Evolutionary conservation across 2,329 filamentous ascomycete species (phyloP), one percentile per base, ranked within the genome.

Genomic region (Proliferodiscus dingleyae): DNA sequence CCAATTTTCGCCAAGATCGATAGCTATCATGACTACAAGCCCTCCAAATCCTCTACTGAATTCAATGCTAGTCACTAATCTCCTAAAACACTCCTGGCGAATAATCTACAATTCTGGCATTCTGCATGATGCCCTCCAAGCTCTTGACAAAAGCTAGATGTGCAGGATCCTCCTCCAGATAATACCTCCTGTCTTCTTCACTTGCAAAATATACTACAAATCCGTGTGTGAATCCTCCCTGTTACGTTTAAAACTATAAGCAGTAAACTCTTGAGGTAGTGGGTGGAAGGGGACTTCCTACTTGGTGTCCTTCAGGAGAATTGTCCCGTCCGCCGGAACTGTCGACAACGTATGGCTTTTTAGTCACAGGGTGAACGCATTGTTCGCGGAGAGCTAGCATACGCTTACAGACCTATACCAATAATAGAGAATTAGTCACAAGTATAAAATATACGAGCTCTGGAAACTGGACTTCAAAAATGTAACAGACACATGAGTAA

Each of bases 151-250:
- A 87, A 0, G 64, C 75, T 28, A 71, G 65, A 60, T 89, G 85
- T 7, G 66, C 74, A 1, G 81, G 80, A 55, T 89, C 85, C 23
- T 78, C 66, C 41, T 75, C 64, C 5, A 85, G 64, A 60, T 89
- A 89, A 57, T 87, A 88, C 49, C 81, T 73, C 37, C 83, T 70
- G 59, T 89, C 84, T 51, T 78, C 74, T 15, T 69, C 68, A 18
- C 63, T 81, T 8, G 74, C 72, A 47, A 89, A 89, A 55, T 86
- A 77, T 18, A 75, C 72, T 2, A 89, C 74, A 51, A 89, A 89
- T 0, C 72, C 81, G 60, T 89, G 85, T 0, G 81, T 81, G 41
- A 83, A 77, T 0, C 76, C 83, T 39, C 74, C 71, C 82, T 79
- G 19, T 6, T 16, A 11, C 8, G 30, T n/a, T 15, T n/a, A 37